phyloP scores from a whole-genome alignment of 108 stramenopile genomes.

The Discostella stelligeroides region DNA sequence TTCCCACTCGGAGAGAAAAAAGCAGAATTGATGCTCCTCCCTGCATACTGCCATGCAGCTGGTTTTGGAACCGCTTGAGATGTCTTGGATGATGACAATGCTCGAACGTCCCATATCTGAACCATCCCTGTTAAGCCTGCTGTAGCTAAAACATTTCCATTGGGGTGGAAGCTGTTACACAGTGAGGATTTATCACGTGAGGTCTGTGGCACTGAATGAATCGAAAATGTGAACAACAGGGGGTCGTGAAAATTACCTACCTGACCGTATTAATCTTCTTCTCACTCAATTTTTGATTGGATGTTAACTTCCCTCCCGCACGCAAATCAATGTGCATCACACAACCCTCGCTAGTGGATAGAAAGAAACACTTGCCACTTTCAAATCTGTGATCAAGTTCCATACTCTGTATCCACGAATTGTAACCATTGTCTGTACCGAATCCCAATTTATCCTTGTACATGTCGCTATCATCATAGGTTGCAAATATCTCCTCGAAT shows the following conservation, averaged over 20 bases:
- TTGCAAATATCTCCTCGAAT: conserved; percentile 80
- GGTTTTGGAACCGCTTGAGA: conserved; percentile 44
- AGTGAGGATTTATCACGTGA: no score
- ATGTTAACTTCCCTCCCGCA: conserved; percentile 58
- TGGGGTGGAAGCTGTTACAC: conserved; percentile 66
- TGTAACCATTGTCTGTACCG: conserved; percentile 61
- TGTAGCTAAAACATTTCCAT: conserved; percentile 72
- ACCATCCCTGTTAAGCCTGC: conserved; percentile 66
- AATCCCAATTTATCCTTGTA: conserved; percentile 68
- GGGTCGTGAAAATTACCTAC: conserved; percentile 38
- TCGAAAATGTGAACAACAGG: not conserved
- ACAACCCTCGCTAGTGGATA: conserved; percentile 74
- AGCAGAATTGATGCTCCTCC: conserved; percentile 73
- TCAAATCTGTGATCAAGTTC: conserved; percentile 61
- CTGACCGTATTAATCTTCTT: conserved; percentile 87
- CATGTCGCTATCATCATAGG: conserved; percentile 67
- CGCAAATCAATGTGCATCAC: conserved; percentile 78
- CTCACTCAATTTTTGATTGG: conserved; percentile 61
- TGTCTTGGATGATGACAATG: conserved; percentile 39
- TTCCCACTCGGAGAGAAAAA: conserved; percentile 80
- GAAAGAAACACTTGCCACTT: conserved; percentile 66
- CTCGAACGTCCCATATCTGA: conserved; percentile 79
- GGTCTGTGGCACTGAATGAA: no score
- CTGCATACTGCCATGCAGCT: conserved; percentile 45
- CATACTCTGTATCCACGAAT: conserved; percentile 71